phyloP scores from a whole-genome alignment of 2,329 filamentous ascomycete genomes.

The Trichoderma aggressivum region DNA sequence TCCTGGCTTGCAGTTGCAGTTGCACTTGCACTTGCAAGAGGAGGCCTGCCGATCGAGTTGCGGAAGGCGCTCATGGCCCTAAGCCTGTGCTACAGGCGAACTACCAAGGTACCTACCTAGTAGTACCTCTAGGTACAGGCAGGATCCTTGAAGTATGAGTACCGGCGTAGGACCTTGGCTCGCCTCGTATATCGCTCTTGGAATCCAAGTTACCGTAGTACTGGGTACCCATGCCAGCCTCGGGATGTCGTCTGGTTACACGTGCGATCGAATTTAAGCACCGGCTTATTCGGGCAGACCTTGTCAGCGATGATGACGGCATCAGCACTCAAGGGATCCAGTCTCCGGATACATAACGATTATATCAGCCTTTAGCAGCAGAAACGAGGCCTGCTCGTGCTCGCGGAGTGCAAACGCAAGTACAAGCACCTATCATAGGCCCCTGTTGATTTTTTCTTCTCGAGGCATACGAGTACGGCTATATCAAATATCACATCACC shows the following conservation, averaged over 20 bases:
- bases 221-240: not conserved
- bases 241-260: not conserved
- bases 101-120: too few species aligned
- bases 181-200: not conserved
- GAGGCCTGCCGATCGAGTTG: not conserved
- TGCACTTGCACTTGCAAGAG: not conserved
- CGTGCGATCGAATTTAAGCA: not conserved
- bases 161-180: not conserved
- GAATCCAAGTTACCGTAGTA: not conserved
- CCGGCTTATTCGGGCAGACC: conserved; percentile 7
- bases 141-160: not conserved
- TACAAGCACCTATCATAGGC: not conserved
- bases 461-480: not conserved
- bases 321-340: not conserved
- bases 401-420: not conserved
- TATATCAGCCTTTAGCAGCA: not conserved
- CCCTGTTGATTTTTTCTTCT: not conserved
- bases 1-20: not conserved
- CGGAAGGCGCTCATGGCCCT: conserved; percentile 1
- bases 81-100: not conserved
- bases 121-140: not conserved
- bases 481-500: conserved; percentile 1
- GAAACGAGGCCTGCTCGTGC: not conserved
- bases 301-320: conserved; percentile 6
- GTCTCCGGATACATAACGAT: not conserved